Base-by-base conservation (phyloP, 495 filamentous ascomycete genomes). In the Aspergillus olivimuriae region DNA sequence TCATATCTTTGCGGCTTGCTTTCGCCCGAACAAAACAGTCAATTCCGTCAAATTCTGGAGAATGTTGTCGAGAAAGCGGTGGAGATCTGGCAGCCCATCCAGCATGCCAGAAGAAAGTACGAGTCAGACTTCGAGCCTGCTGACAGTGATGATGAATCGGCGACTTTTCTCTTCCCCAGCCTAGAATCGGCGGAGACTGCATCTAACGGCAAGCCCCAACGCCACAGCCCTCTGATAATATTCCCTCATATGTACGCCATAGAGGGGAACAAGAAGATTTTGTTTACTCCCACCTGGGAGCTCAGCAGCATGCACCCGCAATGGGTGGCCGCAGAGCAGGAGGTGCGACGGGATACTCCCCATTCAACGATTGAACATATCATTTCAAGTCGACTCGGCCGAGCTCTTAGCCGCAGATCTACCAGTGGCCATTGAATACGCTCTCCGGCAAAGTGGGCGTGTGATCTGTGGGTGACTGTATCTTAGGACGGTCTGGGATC, bases 101-200 rank as follows among this genome's bases (percentile, higher is more conserved):
- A 57, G 24, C 32, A 44, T 15, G 39, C 28, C 30, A 20, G 33
- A 34, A 14, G 36, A 5, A 52, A 41, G 23, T 57, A 53, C 32
- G 50, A 57, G 34, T 24, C 46, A 5, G 50, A 53, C 26, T 57
- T 57, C 36, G 53, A 53, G 10, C 50, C 46, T 2, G 9, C 30
- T 9, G 35, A 16, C 14, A 43, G 16, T 5, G 40, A 52, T 24
- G 37, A 51, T 24, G 20, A 46, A 22, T 46, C 42, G 43, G 21
- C 8, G 24, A 23, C 43, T 15, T 42, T 51, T 24, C 33, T 31
- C 7, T 46, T 51, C 30, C 43, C 43, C 17, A 39, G 34, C 16
- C 20, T 18, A 10, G 32, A 36, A 7, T 10, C 32, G 11, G 21
- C n/a, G 7, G 21, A 26, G 15, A 18, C 41, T 17, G 41, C 7